Evolutionary conservation across 2,329 filamentous ascomycete genomes (phyloP), one percentile per base, ranked within the genome.

Genomic region (Phaeosphaeria sp.): DNA sequence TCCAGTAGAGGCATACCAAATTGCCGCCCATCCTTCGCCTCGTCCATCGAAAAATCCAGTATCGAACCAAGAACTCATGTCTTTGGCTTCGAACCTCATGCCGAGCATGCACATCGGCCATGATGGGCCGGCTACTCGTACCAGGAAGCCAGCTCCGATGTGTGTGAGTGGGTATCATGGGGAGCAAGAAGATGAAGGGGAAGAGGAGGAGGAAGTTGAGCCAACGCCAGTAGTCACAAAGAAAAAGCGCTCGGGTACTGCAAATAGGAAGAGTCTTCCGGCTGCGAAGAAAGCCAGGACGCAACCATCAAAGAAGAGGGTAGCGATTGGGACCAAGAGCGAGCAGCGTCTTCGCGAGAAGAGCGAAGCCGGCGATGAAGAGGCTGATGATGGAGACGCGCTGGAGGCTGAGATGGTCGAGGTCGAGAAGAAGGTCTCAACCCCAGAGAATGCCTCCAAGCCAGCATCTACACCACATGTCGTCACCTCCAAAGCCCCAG

Each of bases 21-120:
- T 20, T 4, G 9, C 11, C 5, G n/a, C 18, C 30, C 22, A 25
- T 18, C 7, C 41, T 3, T 6, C 18, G 22, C 1, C 51, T 43
- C 33, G 13, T n/a, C 9, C 41, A 25, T 17, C 20, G 20, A 20
- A 39, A 42, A 18, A 39, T 18, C 4, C 30, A 36, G 43, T 53
- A 3, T 53, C 51, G 11, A 39, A 39, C n/a, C 43, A 41, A 15
- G 51, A 53, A 27, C 27, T 53, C 43, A 10, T 13, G 7, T 27
- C 51, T 10, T 20, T 53, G 18, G 25, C n/a, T 9, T 53, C 51
- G 21, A 53, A 27, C 5, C 18, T 53, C 6, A 42, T 30, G 30
- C 51, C 51, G 10, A 22, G 27, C 20, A 53, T 53, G 51, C 44
- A 53, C 39, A 20, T 53, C 17, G 33, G 27, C 7, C 25, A 52